Evolutionary conservation across 306 rosid species (phyloP), one percentile per base, ranked within the genome.

Genomic region (Carpinus viminea): DNA sequence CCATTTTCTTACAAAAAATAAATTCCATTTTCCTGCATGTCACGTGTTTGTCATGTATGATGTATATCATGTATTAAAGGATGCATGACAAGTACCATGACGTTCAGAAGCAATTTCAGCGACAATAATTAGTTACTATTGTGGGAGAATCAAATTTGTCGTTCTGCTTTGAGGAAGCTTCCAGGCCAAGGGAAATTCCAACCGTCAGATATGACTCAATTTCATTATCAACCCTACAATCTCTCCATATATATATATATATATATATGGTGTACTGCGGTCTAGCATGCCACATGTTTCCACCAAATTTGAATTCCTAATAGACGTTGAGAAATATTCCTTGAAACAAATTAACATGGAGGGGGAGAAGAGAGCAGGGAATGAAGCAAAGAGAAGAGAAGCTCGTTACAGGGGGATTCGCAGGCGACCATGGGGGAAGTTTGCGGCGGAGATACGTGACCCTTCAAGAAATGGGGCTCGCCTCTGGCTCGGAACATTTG

Each of bases 371-470:
- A 38, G 43, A 38, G 43, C 43, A 38, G 43, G 43, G 43, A 38
- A 38, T 38, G 43, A 38, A 38, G 43, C 3, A 0, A 38, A 38
- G 43, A 3, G 43, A 43, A 70, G 2, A 12, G 93, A 85, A 62
- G 69, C 26, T 47, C 79, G 85, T 24, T 94, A 91, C 68, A 76
- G 97, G 76, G 98, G 98, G 28, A 92, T 94, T 41, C 79, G 98
- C 3, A 76, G 91, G 66, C 84, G 98, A 73, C 98, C 97, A 5
- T 94, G 97, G 98, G 98, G 97, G 0, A 94, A 94, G 77, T 92
- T 82, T 62, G 98, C 97, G 0, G 98, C 98, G 0, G 98, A 94
- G 75, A 94, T 92, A 72, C 93, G 98, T n/a, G 98, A 94, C 59
- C 97, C 97, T 0, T 84, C 94, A 10, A 82, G 96, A 47, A 94